Evolutionary conservation across 176 grass and related monocot genomes (phyloP).

Genomic region (Rhipidocladum racemiflorum): DNA sequence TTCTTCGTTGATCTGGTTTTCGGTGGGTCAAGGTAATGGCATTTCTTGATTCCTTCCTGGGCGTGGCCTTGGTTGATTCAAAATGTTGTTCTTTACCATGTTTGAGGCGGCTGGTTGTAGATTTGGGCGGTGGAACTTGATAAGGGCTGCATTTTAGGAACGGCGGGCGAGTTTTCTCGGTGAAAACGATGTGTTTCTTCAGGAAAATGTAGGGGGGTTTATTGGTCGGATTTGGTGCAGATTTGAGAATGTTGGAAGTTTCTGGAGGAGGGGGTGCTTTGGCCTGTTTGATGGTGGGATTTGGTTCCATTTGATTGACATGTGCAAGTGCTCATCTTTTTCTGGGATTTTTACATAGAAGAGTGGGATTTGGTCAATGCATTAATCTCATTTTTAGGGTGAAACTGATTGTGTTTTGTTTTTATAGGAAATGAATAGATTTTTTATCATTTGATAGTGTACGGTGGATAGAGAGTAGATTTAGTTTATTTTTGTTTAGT

Average conservation of each 20-base stretch:
- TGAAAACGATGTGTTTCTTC: not conserved
- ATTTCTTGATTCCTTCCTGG: not conserved
- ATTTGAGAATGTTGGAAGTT: not conserved
- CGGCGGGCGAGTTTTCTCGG: not conserved
- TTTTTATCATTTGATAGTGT: not conserved
- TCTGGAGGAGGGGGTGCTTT: not conserved
- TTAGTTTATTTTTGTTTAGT: not conserved
- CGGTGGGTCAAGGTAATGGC: conserved; percentile 26
- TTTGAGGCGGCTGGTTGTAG: not conserved
- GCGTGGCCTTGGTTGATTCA: not conserved
- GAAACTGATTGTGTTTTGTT: not conserved
- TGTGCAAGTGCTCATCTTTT: conserved; percentile 15
- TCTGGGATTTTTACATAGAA: not conserved
- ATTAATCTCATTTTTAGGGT: not conserved
- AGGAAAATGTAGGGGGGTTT: not conserved
- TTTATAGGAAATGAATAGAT: not conserved
- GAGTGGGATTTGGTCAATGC: not conserved
- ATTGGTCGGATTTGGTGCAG: conserved; percentile 5
- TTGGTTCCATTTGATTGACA: not conserved
- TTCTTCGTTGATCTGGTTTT: conserved; percentile 14
- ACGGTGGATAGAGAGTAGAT: not conserved
- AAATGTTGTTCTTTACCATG: not conserved
- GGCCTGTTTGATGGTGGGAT: conserved; percentile 6
- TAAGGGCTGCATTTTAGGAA: not conserved
- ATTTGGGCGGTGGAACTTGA: conserved; percentile 18